Conservation (phyloP, 1,284 basidiomycete genomes). For the Ustilago crameri region DNA sequence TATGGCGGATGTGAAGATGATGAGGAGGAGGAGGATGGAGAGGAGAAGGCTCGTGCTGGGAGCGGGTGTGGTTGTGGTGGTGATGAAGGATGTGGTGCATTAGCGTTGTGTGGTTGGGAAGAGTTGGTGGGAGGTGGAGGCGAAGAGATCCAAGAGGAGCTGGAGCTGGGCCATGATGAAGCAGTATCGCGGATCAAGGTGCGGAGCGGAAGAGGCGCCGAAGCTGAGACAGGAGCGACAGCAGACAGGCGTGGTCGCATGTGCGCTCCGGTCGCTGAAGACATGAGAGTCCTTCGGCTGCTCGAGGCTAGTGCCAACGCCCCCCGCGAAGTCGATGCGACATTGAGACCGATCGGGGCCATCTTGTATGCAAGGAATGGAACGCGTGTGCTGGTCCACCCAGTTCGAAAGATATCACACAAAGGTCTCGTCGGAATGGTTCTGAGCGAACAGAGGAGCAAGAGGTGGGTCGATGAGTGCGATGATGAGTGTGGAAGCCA, state of each 20-base stretch:
- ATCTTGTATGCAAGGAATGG: slow-evolving; percentile 2
- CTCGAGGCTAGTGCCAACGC: slow-evolving; percentile 5
- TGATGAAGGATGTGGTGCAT: slow-evolving; percentile 9
- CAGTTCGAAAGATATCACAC: no score
- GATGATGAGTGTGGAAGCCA: background rate
- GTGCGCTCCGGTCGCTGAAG: slow-evolving; percentile 9
- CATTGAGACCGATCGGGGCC: slow-evolving; percentile 26
- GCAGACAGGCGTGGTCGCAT: slow-evolving; percentile 10
- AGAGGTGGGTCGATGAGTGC: no score
- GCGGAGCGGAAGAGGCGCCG: slow-evolving; percentile 6
- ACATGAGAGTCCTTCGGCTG: slow-evolving; percentile 4
- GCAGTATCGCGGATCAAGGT: slow-evolving; percentile 31
- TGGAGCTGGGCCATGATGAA: slow-evolving; percentile 28
- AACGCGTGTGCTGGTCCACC: no score
- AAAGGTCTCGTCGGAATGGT: no score
- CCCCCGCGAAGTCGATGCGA: slow-evolving; percentile 25
- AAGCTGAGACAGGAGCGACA: background rate
- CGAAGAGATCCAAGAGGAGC: slow-evolving; percentile 30
- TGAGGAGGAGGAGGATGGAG: slow-evolving; percentile 16
- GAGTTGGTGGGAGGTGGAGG: slow-evolving; percentile 1
- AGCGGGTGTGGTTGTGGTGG: slow-evolving; percentile 19
- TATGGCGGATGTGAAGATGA: slow-evolving; percentile 20
- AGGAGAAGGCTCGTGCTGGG: slow-evolving; percentile 27
- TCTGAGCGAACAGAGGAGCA: no score
- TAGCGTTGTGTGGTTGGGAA: slow-evolving; percentile 1